Percentiles rank a stretch among this genome's conserved stretches.
phyloP scores from a whole-genome alignment of 345 rosid genomes.

The Kandelia obovata region DNA sequence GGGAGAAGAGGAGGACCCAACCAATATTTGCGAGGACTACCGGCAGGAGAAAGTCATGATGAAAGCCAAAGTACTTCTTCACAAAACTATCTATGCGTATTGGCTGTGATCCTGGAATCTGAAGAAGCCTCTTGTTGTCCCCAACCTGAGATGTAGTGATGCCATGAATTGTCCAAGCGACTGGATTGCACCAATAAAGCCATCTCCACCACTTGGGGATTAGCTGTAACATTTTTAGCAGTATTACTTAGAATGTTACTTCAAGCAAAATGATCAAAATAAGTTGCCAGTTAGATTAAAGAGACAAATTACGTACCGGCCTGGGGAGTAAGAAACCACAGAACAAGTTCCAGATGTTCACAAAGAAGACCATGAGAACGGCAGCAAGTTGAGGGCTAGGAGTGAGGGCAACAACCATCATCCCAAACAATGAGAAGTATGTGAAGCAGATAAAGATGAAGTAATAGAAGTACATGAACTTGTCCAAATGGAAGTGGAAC shows the following conservation, averaged over 20 bases:
- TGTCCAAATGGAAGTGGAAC: background rate
- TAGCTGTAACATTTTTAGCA: background rate
- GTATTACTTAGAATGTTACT: background rate
- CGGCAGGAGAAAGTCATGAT: background rate
- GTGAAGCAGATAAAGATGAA: slow-evolving; percentile 1
- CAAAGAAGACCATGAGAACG: background rate
- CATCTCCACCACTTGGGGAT: slow-evolving; percentile 1
- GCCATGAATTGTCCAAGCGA: background rate
- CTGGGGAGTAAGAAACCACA: background rate
- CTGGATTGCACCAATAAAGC: slow-evolving; percentile 1
- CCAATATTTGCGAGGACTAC: background rate
- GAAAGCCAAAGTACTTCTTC: background rate
- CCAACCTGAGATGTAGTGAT: background rate
- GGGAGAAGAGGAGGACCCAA: background rate
- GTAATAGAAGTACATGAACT: background rate
- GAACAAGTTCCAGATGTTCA: background rate
- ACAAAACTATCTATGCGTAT: background rate
- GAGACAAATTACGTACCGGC: background rate
- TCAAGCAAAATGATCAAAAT: too few species aligned
- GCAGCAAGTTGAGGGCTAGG: slow-evolving; percentile 1
- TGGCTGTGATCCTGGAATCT: background rate
- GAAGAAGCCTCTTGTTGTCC: background rate
- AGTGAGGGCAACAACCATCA: background rate
- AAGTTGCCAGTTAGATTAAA: background rate
- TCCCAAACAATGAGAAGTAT: background rate